Percentiles rank a stretch among this genome's conserved stretches.
Conservation (phyloP, 768 basidiomycete genomes). For the Naematelia aurantialba region DNA sequence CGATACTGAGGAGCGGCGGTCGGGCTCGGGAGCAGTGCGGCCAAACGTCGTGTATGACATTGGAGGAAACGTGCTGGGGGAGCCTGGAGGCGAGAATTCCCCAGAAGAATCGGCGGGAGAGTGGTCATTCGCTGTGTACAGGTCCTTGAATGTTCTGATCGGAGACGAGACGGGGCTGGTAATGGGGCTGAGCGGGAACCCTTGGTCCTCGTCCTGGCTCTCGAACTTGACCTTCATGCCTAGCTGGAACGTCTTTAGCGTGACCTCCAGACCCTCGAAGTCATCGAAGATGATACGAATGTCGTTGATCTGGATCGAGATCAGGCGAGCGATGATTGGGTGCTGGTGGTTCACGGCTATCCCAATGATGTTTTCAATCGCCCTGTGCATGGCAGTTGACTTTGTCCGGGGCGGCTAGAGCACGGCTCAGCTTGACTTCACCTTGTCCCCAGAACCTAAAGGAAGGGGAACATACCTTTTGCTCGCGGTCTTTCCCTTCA, state of each 20-base stretch:
- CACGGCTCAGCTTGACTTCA: too few species aligned
- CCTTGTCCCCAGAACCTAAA: too few species aligned
- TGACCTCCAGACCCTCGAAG: slow-evolving; percentile 16
- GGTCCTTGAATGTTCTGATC: too few species aligned
- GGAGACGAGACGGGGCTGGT: slow-evolving; percentile 4
- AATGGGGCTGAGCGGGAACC: background rate
- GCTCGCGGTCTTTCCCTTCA: too few species aligned
- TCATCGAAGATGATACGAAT: slow-evolving; percentile 20
- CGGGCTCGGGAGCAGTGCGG: background rate
- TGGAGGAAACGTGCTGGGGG: slow-evolving; percentile 9
- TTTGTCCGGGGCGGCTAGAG: too few species aligned
- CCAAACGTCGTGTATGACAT: slow-evolving; percentile 4
- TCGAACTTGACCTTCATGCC: slow-evolving; percentile 25
- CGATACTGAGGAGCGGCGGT: too few species aligned
- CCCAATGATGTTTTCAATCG: slow-evolving; percentile 2
- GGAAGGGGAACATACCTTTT: too few species aligned
- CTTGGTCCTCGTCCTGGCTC: background rate
- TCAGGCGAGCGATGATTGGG: slow-evolving; percentile 21
- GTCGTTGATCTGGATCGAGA: slow-evolving; percentile 26
- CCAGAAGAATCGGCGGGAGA: background rate
- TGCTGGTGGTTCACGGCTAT: too few species aligned
- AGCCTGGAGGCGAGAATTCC: slow-evolving; percentile 16
- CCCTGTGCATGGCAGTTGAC: too few species aligned
- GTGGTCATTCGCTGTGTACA: too few species aligned
- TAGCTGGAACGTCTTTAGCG: slow-evolving; percentile 5